Percentiles rank a stretch among this genome's conserved stretches.
Evolutionary conservation across 306 rosid species (phyloP).

Genomic region (Cicer judaicum): DNA sequence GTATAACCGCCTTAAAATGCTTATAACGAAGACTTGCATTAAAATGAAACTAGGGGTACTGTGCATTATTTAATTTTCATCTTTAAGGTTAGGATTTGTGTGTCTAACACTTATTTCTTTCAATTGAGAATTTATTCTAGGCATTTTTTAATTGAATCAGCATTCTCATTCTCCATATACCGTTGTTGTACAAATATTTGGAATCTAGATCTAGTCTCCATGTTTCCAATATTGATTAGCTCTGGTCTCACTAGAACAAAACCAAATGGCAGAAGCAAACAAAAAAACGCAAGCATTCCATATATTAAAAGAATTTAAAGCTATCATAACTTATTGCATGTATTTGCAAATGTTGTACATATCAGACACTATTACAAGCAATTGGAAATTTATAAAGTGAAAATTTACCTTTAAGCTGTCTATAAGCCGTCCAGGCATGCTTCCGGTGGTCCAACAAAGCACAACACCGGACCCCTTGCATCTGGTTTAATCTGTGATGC

Average conservation of each 20-base stretch:
- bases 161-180: slow-evolving; percentile 34
- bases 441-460: slow-evolving; percentile 99
- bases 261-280: not conserved
- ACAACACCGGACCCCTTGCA: slow-evolving; percentile 99
- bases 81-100: slow-evolving; percentile 1
- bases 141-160: slow-evolving; percentile 16
- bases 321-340: slow-evolving; percentile 9
- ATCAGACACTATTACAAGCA: slow-evolving; percentile 29
- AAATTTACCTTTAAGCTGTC: slow-evolving; percentile 86
- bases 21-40: slow-evolving; percentile 8
- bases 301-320: slow-evolving; percentile 18
- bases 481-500: slow-evolving; percentile 93
- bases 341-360: slow-evolving; percentile 33
- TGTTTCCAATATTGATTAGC: slow-evolving; percentile 30
- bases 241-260: slow-evolving; percentile 35
- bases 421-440: slow-evolving; percentile 99
- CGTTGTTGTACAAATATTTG: slow-evolving; percentile 6
- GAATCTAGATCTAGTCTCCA: slow-evolving; percentile 31
- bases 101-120: not conserved
- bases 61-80: not conserved
- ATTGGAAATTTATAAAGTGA: slow-evolving; percentile 12
- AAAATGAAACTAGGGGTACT: not conserved
- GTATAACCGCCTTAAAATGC: slow-evolving; percentile 18
- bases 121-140: not conserved
- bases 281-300: slow-evolving; percentile 34